These are phyloP conservation scores for Rutstroemia sydowiana DNA, from an alignment of 2,329 filamentous ascomycete genomes.

Conservation along the genomic window DNA sequence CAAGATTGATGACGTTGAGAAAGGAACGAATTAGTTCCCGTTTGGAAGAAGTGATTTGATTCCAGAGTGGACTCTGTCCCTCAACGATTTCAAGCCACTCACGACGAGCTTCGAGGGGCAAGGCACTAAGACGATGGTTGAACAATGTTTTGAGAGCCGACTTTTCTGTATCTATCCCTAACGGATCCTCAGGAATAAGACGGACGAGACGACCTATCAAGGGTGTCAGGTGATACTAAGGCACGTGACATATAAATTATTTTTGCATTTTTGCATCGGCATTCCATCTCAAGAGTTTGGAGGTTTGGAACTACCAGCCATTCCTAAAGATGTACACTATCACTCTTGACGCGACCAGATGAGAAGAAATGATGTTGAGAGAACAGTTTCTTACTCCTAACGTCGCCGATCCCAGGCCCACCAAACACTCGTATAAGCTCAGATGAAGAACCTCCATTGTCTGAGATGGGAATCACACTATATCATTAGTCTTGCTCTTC, in stretches of 20 bases:
- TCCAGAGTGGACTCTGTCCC: slow-evolving; percentile 66
- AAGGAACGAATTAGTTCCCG: slow-evolving; percentile 71
- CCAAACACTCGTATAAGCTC: slow-evolving; percentile 93
- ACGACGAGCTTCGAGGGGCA: slow-evolving; percentile 51
- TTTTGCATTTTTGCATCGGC: too few relatives aligned
- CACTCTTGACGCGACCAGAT: too few relatives aligned
- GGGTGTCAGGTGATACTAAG: not conserved
- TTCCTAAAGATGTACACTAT: too few relatives aligned
- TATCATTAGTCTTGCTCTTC: not conserved
- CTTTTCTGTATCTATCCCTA: slow-evolving; percentile 47
- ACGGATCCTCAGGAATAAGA: slow-evolving; percentile 64
- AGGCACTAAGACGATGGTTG: slow-evolving; percentile 71
- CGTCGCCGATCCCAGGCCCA: slow-evolving; percentile 77
- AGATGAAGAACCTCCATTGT: slow-evolving; percentile 91
- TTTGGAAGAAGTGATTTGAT: slow-evolving; percentile 60
- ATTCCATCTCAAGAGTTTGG: too few relatives aligned
- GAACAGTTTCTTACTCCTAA: slow-evolving; percentile 59
- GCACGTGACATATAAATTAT: not conserved
- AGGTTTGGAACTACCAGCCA: not conserved
- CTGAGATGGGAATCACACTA: slow-evolving; percentile 81
- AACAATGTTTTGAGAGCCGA: slow-evolving; percentile 75
- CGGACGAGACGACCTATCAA: slow-evolving; percentile 73
- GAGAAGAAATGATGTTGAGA: not conserved
- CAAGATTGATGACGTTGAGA: slow-evolving; percentile 68
- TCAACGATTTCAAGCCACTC: slow-evolving; percentile 92